Evolutionary conservation across 805 yeast genomes (phyloP).

Genomic region (Nakazawaea anatomiae): DNA sequence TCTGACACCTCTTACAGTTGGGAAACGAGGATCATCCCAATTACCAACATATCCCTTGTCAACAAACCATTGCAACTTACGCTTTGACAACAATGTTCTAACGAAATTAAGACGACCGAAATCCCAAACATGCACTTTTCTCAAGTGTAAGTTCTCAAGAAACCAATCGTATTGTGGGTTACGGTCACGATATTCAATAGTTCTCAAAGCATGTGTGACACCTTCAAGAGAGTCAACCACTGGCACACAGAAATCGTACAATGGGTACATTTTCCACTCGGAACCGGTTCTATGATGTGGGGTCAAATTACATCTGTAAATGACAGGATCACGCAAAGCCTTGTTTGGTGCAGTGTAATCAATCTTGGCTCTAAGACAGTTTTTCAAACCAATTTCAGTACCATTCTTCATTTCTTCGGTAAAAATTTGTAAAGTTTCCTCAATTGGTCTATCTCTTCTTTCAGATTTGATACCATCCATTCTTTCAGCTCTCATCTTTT

Average conservation of each 20-base stretch:
- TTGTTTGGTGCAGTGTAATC: conserved; percentile 88
- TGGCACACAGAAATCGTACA: conserved; percentile 98
- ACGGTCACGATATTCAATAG: conserved; percentile 98
- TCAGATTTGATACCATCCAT: conserved; percentile 92
- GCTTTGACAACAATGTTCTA: conserved; percentile 90
- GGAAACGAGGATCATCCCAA: conserved; percentile 99
- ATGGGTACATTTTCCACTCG: conserved; percentile 94
- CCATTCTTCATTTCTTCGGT: conserved; percentile 91
- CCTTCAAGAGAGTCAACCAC: conserved; percentile 95
- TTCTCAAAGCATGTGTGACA: conserved; percentile 95
- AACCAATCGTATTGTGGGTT: conserved; percentile 98
- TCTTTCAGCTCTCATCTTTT: conserved; percentile 97
- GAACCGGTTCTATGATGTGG: conserved; percentile 97
- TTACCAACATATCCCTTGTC: conserved; percentile 81
- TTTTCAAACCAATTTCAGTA: conserved; percentile 85
- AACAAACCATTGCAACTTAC: conserved; percentile 99
- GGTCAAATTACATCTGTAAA: conserved; percentile 93
- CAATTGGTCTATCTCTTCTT: conserved; percentile 89
- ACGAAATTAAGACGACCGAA: conserved; percentile 96
- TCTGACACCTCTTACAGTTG: conserved; percentile 98
- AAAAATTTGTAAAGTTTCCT: conserved; percentile 84
- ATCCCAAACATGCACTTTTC: conserved; percentile 97
- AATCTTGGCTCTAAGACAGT: conserved; percentile 95
- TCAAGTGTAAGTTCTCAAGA: conserved; percentile 69
- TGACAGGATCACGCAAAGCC: conserved; percentile 95